Conservation (phyloP, 108 stramenopile species). For the Heterococcus sp. region DNA sequence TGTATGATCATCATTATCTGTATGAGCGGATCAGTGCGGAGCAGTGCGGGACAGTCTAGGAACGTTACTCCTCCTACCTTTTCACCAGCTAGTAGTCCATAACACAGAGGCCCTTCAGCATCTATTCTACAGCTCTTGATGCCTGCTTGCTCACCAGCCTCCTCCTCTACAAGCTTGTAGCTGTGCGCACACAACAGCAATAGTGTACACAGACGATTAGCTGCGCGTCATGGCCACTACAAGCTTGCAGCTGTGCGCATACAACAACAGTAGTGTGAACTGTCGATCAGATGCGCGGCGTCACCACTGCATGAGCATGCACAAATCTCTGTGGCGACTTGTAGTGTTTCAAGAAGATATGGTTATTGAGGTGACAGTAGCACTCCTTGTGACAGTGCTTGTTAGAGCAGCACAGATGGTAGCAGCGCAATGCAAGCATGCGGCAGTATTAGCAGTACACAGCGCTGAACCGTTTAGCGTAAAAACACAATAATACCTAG, state of each 20-base stretch:
- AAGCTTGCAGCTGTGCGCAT: constrained; percentile 47
- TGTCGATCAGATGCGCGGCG: not conserved
- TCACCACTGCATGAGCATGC: constrained; percentile 9
- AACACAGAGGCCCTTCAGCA: constrained; percentile 64
- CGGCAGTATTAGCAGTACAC: no score
- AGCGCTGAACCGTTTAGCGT: no score
- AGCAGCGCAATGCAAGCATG: no score
- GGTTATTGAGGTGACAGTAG: no score
- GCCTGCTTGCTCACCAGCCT: constrained; percentile 75
- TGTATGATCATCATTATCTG: no score
- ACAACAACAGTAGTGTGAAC: constrained; percentile 2
- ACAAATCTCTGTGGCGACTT: no score
- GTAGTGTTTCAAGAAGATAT: no score
- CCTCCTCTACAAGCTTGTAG: constrained; percentile 33
- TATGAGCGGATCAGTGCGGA: no score
- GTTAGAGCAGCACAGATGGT: no score
- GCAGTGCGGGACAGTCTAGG: no score
- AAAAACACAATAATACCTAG: no score
- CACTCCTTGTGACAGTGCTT: no score
- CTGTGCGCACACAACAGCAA: constrained; percentile 41
- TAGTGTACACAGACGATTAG: not conserved
- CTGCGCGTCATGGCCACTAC: not conserved
- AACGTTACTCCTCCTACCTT: constrained; percentile 47
- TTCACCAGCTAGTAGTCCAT: constrained; percentile 83
- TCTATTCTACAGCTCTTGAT: constrained; percentile 79